Conservation (phyloP, 176 grass and related monocot genomes). For the Echinochloa phyllopogon region DNA sequence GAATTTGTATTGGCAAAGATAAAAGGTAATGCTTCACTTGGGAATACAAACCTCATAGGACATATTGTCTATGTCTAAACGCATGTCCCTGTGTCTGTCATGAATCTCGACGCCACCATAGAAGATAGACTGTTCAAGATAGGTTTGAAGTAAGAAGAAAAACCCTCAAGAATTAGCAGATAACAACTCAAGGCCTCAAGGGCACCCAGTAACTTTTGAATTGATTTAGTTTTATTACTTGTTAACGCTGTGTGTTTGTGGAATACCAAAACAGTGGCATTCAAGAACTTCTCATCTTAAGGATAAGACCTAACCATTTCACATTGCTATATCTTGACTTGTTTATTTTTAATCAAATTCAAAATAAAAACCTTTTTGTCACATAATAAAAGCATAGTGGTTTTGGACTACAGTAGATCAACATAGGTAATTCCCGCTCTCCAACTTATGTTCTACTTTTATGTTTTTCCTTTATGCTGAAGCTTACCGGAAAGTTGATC, state of each 20-base stretch:
- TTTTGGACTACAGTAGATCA: background rate
- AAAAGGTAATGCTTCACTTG: background rate
- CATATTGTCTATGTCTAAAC: constrained; percentile 86
- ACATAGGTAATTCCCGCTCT: background rate
- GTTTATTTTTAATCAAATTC: background rate
- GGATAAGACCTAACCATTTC: background rate
- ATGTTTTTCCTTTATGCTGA: background rate
- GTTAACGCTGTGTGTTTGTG: background rate
- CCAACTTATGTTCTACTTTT: background rate
- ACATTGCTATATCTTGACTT: background rate
- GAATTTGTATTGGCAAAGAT: constrained; percentile 11
- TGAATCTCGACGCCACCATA: constrained; percentile 58
- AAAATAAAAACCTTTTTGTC: background rate
- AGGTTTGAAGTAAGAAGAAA: constrained; percentile 29
- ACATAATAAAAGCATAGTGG: background rate
- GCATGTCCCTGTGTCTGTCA: constrained; percentile 75
- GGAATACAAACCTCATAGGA: constrained; percentile 72
- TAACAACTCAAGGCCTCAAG: constrained; percentile 7
- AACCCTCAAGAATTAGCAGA: constrained; percentile 6
- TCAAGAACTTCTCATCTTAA: background rate
- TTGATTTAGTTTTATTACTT: constrained; percentile 6
- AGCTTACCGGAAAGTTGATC: background rate
- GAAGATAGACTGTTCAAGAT: constrained; percentile 61
- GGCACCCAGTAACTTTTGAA: background rate
- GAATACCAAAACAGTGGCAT: background rate